Conservation (phyloP, 768 basidiomycete genomes). For the Amanita pallidorosea region DNA sequence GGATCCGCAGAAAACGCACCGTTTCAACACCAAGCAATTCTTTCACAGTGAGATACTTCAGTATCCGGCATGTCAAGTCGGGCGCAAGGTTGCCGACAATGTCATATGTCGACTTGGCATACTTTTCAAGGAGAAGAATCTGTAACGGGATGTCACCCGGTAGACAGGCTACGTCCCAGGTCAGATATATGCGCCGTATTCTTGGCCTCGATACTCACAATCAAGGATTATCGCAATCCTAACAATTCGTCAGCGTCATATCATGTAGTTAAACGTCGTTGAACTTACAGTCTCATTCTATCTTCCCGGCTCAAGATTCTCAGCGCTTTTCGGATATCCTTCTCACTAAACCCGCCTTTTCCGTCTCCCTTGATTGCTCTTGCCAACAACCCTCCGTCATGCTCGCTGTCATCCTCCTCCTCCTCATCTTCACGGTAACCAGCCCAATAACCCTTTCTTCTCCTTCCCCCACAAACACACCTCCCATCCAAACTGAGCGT, state of each 20-base stretch:
- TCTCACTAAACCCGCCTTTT: conserved; percentile 60
- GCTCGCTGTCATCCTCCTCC: conserved; percentile 32
- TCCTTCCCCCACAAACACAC: conserved; percentile 52
- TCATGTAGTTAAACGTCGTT: background rate
- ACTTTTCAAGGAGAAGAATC: conserved; percentile 77
- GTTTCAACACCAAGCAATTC: conserved; percentile 52
- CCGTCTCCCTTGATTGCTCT: conserved; percentile 41
- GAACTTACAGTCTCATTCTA: conserved; percentile 62
- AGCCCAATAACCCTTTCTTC: conserved; percentile 60
- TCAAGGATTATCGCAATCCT: conserved; percentile 51
- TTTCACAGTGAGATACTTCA: conserved; percentile 41
- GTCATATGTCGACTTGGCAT: conserved; percentile 74
- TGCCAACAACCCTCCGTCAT: conserved; percentile 26
- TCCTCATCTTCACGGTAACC: conserved; percentile 49
- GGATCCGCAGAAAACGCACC: conserved; percentile 22
- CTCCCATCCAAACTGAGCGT: conserved; percentile 12
- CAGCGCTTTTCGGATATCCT: conserved; percentile 54
- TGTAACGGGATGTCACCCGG: conserved; percentile 82
- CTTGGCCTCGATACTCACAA: conserved; percentile 23
- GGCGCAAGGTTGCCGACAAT: conserved; percentile 64
- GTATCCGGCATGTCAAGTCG: conserved; percentile 50
- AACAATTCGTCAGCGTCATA: conserved; percentile 16
- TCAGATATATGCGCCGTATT: background rate
- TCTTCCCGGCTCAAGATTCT: conserved; percentile 54
- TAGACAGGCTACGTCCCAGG: conserved; percentile 41